Evolutionary conservation across 306 rosid species (phyloP).

Genomic region (Ziziphus jujuba): DNA sequence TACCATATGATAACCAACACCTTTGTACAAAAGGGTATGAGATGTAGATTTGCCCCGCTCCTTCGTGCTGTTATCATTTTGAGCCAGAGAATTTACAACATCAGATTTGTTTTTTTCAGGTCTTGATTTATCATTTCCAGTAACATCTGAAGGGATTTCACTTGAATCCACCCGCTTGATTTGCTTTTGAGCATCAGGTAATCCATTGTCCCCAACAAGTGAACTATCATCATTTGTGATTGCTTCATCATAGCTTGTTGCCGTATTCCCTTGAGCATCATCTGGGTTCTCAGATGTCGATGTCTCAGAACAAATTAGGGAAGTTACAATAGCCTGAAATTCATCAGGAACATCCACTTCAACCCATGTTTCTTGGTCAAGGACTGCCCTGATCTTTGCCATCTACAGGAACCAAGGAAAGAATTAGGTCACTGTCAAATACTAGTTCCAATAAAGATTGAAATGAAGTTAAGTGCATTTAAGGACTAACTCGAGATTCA

Average conservation of each 20-base stretch:
- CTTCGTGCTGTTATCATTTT: conserved; percentile 49
- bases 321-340: conserved; percentile 76
- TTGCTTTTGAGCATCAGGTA: conserved; percentile 39
- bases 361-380: conserved; percentile 99
- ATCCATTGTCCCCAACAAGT: conserved; percentile 30
- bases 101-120: conserved; percentile 45
- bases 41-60: conserved; percentile 78
- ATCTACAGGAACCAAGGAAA: conserved; percentile 50
- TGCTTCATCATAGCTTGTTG: conserved; percentile 39
- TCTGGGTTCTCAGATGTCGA: conserved; percentile 49
- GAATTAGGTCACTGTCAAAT: conserved; percentile 24
- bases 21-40: conserved; percentile 66
- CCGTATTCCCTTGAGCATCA: conserved; percentile 48
- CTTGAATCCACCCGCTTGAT: conserved; percentile 42
- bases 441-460: conserved; percentile 9
- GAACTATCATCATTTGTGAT: conserved; percentile 36
- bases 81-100: conserved; percentile 38
- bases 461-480: conserved; percentile 10
- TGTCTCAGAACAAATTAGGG: conserved; percentile 51
- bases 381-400: conserved; percentile 95
- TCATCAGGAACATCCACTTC: conserved; percentile 98
- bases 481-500: conserved; percentile 86
- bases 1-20: conserved; percentile 93
- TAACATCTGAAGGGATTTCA: conserved; percentile 39
- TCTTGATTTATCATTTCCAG: conserved; percentile 28